phyloP scores from a whole-genome alignment of 805 yeast species.

The Deakozyma indianensis region DNA sequence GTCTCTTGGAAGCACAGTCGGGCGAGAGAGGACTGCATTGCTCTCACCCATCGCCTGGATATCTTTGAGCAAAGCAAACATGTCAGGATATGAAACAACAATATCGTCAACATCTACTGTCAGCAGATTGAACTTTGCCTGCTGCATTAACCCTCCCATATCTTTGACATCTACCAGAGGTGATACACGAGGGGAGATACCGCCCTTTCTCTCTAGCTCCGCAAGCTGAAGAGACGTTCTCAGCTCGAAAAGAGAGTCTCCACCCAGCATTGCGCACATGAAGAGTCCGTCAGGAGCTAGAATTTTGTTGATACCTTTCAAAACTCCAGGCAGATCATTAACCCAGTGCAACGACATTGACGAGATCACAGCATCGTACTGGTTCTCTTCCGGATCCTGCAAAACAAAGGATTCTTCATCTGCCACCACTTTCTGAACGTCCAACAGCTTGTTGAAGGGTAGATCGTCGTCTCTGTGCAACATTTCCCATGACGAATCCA shows the following conservation, averaged over 20 bases:
- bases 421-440: slow-evolving; percentile 35
- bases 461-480: slow-evolving; percentile 36
- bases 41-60: slow-evolving; percentile 76
- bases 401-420: slow-evolving; percentile 44
- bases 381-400: slow-evolving; percentile 26
- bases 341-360: slow-evolving; percentile 74
- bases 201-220: slow-evolving; percentile 65
- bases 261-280: slow-evolving; percentile 69
- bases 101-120: slow-evolving; percentile 79
- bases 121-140: slow-evolving; percentile 64
- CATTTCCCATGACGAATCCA: slow-evolving; percentile 45
- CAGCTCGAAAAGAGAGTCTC: slow-evolving; percentile 73
- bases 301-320: slow-evolving; percentile 39
- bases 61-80: slow-evolving; percentile 52
- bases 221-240: slow-evolving; percentile 72
- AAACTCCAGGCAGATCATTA: slow-evolving; percentile 61
- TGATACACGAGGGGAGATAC: slow-evolving; percentile 66
- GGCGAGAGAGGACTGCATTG: slow-evolving; percentile 38
- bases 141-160: slow-evolving; percentile 55
- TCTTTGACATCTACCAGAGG: slow-evolving; percentile 72
- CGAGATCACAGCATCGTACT: slow-evolving; percentile 50
- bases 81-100: slow-evolving; percentile 63
- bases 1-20: slow-evolving; percentile 38
- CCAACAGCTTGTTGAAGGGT: slow-evolving; percentile 29
- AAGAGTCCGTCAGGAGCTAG: slow-evolving; percentile 72